Evolutionary conservation across 169 alveolate genomes (phyloP).

Genomic region (Babesia sp.): DNA sequence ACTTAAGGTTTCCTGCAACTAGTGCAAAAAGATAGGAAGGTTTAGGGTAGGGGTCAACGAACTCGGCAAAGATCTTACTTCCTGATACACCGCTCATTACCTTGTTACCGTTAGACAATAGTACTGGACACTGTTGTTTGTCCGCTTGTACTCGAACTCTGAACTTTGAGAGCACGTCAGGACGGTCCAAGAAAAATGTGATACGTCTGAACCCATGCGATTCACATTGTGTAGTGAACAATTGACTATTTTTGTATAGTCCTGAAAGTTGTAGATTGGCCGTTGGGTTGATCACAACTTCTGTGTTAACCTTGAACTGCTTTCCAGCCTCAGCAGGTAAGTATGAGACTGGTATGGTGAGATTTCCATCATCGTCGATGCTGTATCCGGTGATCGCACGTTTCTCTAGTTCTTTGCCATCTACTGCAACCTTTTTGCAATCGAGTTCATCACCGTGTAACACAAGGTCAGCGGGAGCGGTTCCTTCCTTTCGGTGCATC

Average conservation of each 20-base stretch:
- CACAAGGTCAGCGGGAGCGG: slow-evolving; percentile 77
- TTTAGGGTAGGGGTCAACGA: slow-evolving; percentile 88
- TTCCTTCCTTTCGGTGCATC: slow-evolving; percentile 69
- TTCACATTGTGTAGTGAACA: slow-evolving; percentile 90
- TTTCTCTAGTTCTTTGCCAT: slow-evolving; percentile 73
- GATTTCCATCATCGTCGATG: slow-evolving; percentile 71
- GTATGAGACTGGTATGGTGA: slow-evolving; percentile 68
- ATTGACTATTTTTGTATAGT: slow-evolving; percentile 82
- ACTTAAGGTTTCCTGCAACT: slow-evolving; percentile 87
- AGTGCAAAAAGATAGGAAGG: slow-evolving; percentile 91
- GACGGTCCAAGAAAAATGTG: slow-evolving; percentile 89
- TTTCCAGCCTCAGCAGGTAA: slow-evolving; percentile 64
- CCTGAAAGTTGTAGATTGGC: slow-evolving; percentile 81
- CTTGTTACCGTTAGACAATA: slow-evolving; percentile 85
- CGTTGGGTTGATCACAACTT: slow-evolving; percentile 81
- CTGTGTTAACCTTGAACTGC: slow-evolving; percentile 70
- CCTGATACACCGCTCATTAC: slow-evolving; percentile 77
- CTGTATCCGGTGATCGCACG: slow-evolving; percentile 69
- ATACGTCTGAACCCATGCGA: slow-evolving; percentile 89
- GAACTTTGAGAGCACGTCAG: slow-evolving; percentile 86
- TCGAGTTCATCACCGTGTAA: slow-evolving; percentile 86
- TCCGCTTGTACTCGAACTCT: slow-evolving; percentile 86
- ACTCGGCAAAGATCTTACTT: slow-evolving; percentile 81
- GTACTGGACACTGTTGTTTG: slow-evolving; percentile 82
- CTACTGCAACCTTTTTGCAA: slow-evolving; percentile 74